Evolutionary conservation across 257 asterid genomes (phyloP).

Genomic region (Fraxinus cuspidata): DNA sequence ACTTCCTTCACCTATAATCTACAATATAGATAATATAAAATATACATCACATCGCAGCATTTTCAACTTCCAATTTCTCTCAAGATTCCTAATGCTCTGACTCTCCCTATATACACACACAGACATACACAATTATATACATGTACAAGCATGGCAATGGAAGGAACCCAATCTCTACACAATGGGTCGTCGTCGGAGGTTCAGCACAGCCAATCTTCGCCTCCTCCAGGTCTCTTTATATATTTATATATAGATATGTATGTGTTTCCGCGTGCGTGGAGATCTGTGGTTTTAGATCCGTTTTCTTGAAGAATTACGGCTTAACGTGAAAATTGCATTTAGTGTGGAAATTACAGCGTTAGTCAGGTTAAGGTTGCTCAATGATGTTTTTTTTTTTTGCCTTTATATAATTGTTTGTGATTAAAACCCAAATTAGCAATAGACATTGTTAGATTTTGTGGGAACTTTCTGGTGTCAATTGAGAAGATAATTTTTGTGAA

Average conservation of each 20-base stretch:
- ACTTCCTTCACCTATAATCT: background rate
- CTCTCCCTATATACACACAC: constrained; percentile 8
- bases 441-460: constrained; percentile 15
- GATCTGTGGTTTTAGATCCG: constrained; percentile 34
- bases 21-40: background rate
- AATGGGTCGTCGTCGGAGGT: constrained; percentile 48
- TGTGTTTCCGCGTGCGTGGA: constrained; percentile 8
- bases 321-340: constrained; percentile 15
- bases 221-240: constrained; percentile 43
- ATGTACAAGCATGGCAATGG: constrained; percentile 42
- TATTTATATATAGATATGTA: background rate
- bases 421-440: background rate
- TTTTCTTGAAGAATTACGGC: constrained; percentile 19
- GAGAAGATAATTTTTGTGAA: too few relatives aligned
- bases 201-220: constrained; percentile 51
- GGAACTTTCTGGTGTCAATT: background rate
- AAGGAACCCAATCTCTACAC: constrained; percentile 45
- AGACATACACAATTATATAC: background rate
- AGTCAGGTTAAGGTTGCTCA: too few relatives aligned
- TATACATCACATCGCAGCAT: constrained; percentile 13
- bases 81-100: constrained; percentile 34
- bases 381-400: background rate
- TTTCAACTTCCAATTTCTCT: constrained; percentile 27
- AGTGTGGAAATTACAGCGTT: constrained; percentile 16
- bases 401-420: background rate